Conservation (phyloP, 1,284 basidiomycete species). For the Neolentinus lepideus region DNA sequence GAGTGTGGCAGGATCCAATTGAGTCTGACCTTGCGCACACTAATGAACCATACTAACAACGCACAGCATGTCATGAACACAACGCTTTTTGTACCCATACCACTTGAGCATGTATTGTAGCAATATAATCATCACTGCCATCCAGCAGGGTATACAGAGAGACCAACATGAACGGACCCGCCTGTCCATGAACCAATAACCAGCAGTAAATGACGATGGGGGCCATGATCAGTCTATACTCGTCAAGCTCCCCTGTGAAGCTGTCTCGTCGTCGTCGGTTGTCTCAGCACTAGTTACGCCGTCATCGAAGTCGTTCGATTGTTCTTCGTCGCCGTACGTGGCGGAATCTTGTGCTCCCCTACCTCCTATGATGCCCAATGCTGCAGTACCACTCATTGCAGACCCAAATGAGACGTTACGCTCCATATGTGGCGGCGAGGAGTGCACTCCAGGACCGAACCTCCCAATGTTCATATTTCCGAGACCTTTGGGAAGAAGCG, state of each 20-base stretch:
- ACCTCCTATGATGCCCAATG: neutral
- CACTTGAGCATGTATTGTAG: too few species aligned
- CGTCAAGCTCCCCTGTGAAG: constrained; percentile 47
- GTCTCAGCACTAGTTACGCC: constrained; percentile 34
- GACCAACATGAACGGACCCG: too few species aligned
- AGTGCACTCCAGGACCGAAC: neutral
- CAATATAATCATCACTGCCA: too few species aligned
- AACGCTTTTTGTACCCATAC: too few species aligned
- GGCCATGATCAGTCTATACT: constrained; percentile 41
- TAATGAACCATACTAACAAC: neutral
- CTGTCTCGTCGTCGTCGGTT: constrained; percentile 24
- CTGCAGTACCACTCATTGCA: neutral
- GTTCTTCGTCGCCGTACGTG: constrained; percentile 15
- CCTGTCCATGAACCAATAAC: too few species aligned
- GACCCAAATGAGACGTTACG: neutral
- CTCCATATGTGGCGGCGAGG: neutral
- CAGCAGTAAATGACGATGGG: neutral
- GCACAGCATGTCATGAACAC: too few species aligned
- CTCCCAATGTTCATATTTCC: constrained; percentile 8
- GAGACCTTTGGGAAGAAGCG: constrained; percentile 25
- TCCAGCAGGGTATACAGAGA: too few species aligned
- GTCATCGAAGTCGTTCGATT: constrained; percentile 22
- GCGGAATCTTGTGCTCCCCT: neutral
- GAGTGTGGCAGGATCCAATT: neutral
- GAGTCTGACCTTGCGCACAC: neutral